Conservation (phyloP, 179 eudicot species). For the Patellifolia procumbens region DNA sequence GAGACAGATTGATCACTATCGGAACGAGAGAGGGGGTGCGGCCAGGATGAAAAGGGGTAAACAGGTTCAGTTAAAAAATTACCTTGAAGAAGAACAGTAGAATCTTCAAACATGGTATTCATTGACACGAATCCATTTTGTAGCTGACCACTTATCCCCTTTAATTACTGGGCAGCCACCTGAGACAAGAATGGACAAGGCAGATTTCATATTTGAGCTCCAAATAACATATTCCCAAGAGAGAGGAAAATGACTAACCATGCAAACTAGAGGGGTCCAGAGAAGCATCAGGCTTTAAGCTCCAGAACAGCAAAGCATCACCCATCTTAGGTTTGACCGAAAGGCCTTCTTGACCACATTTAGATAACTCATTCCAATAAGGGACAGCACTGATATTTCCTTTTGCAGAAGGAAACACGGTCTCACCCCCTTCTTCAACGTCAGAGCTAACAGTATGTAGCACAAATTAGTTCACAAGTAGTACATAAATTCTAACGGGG, state of each 20-base stretch:
- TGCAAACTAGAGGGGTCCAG: conserved; percentile 86
- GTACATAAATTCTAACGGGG: neutral
- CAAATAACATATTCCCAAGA: neutral
- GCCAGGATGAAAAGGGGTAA: neutral
- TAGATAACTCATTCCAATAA: conserved; percentile 84
- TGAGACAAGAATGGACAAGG: conserved; percentile 22
- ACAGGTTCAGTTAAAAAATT: neutral
- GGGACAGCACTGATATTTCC: conserved; percentile 75
- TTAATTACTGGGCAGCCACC: conserved; percentile 70
- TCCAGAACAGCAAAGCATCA: conserved; percentile 96
- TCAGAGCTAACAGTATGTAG: conserved; percentile 55
- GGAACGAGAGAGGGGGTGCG: neutral
- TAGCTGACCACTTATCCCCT: conserved; percentile 39
- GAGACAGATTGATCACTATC: neutral
- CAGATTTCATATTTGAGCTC: conserved; percentile 2
- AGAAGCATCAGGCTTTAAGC: conserved; percentile 90
- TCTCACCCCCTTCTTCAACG: conserved; percentile 97
- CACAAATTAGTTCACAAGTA: conserved; percentile 1
- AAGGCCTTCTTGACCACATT: conserved; percentile 85
- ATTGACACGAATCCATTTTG: conserved; percentile 19
- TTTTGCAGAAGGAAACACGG: conserved; percentile 86
- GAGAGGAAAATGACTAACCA: conserved; percentile 49
- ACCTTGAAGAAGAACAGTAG: neutral
- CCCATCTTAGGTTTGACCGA: conserved; percentile 88
- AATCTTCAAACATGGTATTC: conserved; percentile 4